Evolutionary conservation across 768 basidiomycete species (phyloP).

Genomic region (Leccinum subgranulosum): DNA sequence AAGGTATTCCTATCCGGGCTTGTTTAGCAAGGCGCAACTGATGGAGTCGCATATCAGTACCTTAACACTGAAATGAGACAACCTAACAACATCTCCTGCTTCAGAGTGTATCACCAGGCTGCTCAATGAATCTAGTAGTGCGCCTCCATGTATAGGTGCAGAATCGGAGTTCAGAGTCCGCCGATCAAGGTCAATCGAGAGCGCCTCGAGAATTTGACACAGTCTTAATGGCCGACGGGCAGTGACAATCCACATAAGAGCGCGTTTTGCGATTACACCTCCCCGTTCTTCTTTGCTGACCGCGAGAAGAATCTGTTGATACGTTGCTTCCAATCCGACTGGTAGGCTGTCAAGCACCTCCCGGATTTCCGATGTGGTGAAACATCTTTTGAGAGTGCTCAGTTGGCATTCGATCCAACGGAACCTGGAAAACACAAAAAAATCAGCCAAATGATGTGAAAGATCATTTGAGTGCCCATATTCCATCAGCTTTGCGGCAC

Average conservation of each 20-base stretch:
- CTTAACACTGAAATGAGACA: neutral
- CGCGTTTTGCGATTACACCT: neutral
- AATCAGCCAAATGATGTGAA: neutral
- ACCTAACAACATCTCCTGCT: neutral
- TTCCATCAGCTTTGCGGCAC: conserved; percentile 5
- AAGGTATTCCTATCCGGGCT: neutral
- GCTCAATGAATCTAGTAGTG: neutral
- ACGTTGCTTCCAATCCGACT: neutral
- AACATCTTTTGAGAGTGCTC: neutral
- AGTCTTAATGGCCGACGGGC: neutral
- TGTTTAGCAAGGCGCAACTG: neutral
- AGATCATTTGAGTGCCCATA: neutral
- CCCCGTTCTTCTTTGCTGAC: neutral
- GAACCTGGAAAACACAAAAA: neutral
- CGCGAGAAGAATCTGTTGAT: neutral
- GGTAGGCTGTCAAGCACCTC: neutral
- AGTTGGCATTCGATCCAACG: neutral
- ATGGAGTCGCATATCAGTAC: neutral
- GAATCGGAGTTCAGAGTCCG: neutral
- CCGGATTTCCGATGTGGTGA: neutral
- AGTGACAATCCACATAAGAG: neutral
- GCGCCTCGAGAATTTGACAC: neutral
- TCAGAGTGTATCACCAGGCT: neutral
- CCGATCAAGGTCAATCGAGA: neutral
- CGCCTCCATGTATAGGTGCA: neutral